phyloP scores from a whole-genome alignment of 805 yeast species.

The Candida vartiovaarae region DNA sequence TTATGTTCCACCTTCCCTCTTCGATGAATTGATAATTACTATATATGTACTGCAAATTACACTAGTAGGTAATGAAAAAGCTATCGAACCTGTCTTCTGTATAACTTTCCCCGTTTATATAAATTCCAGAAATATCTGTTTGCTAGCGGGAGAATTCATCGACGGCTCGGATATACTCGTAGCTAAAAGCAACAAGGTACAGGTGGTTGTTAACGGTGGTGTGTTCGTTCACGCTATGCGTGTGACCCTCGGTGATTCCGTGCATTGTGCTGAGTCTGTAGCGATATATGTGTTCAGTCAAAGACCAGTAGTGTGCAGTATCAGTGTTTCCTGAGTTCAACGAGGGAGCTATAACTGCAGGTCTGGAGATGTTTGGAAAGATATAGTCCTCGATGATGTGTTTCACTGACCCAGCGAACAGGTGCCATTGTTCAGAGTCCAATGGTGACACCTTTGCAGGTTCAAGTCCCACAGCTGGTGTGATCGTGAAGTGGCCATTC shows the following conservation, averaged over 20 bases:
- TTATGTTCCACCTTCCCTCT: too few species aligned
- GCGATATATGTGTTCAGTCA: conserved; percentile 16
- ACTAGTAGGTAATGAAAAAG: too few species aligned
- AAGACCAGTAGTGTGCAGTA: conserved; percentile 11
- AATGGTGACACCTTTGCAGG: conserved; percentile 50
- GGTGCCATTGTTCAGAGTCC: conserved; percentile 40
- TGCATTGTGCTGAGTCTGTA: conserved; percentile 6
- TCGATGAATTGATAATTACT: too few species aligned
- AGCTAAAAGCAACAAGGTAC: conserved; percentile 11
- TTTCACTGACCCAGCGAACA: conserved; percentile 52
- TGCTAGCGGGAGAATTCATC: conserved; percentile 3
- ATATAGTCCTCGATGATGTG: conserved; percentile 49
- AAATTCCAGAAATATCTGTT: too few species aligned
- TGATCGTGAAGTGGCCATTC: conserved; percentile 36
- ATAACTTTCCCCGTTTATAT: too few species aligned
- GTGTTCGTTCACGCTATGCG: conserved; percentile 17
- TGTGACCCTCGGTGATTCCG: conserved; percentile 4
- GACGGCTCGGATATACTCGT: conserved; percentile 12
- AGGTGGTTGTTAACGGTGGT: conserved; percentile 13
- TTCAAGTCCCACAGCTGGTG: conserved; percentile 26
- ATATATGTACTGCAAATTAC: too few species aligned
- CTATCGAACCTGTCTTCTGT: too few species aligned
- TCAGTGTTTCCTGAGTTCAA: conserved; percentile 15
- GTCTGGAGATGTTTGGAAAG: conserved; percentile 9
- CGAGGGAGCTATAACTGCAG: conserved; percentile 8